Base-by-base conservation (phyloP, 2,329 filamentous ascomycete genomes). In the Diaporthe amygdali region DNA sequence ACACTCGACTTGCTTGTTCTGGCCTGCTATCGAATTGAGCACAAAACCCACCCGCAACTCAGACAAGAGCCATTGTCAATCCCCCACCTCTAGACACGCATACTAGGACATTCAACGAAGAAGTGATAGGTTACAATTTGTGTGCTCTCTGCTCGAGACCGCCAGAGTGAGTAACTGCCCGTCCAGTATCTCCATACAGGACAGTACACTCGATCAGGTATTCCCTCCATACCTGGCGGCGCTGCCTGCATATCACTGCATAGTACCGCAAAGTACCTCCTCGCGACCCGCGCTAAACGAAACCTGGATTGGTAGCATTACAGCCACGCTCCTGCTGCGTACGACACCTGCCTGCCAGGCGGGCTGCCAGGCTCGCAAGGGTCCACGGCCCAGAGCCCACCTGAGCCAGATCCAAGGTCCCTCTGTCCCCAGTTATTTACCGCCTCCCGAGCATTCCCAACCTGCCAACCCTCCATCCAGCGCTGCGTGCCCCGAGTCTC, bases 401-500 rank as follows among this genome's bases (percentile, higher is more conserved):
- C 44, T 49, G 59, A 44, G 25, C 59, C 59, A 64, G 59, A 64
- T 64, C 59, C 44, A 64, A 64, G 59, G 59, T 37, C 59, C 56
- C 59, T n/a, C 27, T 63, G 59, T 47, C 59, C 59, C 59, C 59
- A 63, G 41, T 47, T 63, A 47, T 63, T 63, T 63, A 63, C 59
- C 59, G 59, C 59, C 41, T 47, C 27, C 59, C 59, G 30, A 64
- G 44, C 59, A 64, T 64, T 64, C 59, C 59, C 44, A 64, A 49
- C 59, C 59, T 64, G 59, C 59, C 59, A 37, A n/a, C n/a, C 56
- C 17, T 63, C 59, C 59, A 63, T 22, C 22, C 41, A 34, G 56
- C 27, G 27, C 59, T 61, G 56, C 56, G 39, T 32, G 55, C 56
- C 56, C 39, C 9, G 20, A 34, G 56, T 46, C 39, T 22, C 39